These are phyloP conservation scores for Malus hybrid DNA, from an alignment of 331 rosid genomes.

Conservation along the genomic window DNA sequence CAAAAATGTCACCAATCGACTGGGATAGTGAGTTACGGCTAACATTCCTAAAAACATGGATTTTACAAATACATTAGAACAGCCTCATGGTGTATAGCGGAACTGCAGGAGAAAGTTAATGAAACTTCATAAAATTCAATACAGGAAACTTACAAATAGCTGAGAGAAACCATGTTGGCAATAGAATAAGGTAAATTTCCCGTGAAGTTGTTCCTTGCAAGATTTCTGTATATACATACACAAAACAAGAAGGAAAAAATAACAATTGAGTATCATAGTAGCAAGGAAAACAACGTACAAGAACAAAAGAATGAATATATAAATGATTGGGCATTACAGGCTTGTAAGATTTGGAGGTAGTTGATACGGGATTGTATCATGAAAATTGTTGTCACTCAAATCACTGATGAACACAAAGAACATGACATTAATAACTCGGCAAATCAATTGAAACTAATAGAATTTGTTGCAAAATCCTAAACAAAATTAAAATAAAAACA, in stretches of 20 bases:
- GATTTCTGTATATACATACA: constrained; percentile 47
- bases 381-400: constrained; percentile 71
- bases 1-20: constrained; percentile 62
- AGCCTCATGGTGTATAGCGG: constrained; percentile 10
- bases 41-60: constrained; percentile 51
- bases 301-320: constrained; percentile 4
- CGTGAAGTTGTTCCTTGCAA: constrained; percentile 66
- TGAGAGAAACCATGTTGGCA: constrained; percentile 60
- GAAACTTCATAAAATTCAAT: not conserved
- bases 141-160: constrained; percentile 62
- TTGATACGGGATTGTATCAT: constrained; percentile 73
- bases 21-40: constrained; percentile 62
- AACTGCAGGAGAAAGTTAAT: not conserved
- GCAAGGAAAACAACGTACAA: not conserved
- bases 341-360: constrained; percentile 92
- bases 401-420: constrained; percentile 43
- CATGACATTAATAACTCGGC: constrained; percentile 4
- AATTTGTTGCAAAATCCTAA: not conserved
- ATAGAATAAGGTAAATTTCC: constrained; percentile 94
- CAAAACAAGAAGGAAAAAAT: not conserved
- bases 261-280: not conserved
- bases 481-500: not conserved
- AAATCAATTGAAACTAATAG: not conserved
- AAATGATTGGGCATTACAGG: constrained; percentile 46
- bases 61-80: constrained; percentile 7